Base-by-base conservation (phyloP, 306 rosid species). In the Gastrolobium villosum region DNA sequence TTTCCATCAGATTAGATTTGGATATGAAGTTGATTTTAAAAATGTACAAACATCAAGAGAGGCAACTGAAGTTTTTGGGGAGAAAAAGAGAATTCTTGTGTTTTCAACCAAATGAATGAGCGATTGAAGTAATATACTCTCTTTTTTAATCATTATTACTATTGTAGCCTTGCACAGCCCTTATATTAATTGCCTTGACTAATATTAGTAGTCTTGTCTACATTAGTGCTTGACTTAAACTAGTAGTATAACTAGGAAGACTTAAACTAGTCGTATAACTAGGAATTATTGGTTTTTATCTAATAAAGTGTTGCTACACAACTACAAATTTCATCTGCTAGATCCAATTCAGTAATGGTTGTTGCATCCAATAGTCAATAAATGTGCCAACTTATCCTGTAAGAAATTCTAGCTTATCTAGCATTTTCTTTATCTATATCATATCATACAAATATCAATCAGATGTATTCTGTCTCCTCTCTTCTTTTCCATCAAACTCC, bases 391-490 rank as follows among this genome's bases (percentile, higher is more conserved):
- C 59, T 68, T 10, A 46, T 46, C 15, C 44, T 68, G 40, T 32
- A 15, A n/a, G 48, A 31, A 10, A 2, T 6, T 68, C 43, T 26
- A 52, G 46, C 74, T 34, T 45, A 3, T 68, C 43, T 26, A 52
- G 46, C 74, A 13, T 45, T 14, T 36, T 63, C 32, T 15, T 15
- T 39, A 34, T 48, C 39, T 55, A 54, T 55, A 20, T 56, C 67
- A 40, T 40, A 57, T 52, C 41, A 11, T 56, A 31, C 7, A 4
- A 54, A 30, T 56, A 56, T 73, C 68, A 43, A 11, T 56, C 14
- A 57, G 32, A 57, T 57, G 44, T 57, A 34, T 73, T 57, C 44
- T n/a, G 68, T 62, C 68, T 34, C 68, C 32, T 72, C 5, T 72
- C 62, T 53, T 26, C 66, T 73, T 30, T 31, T 44, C 10, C n/a